These are phyloP conservation scores for Botrytis aclada DNA, from an alignment of 2,329 filamentous ascomycete species.

Conservation along the genomic window DNA sequence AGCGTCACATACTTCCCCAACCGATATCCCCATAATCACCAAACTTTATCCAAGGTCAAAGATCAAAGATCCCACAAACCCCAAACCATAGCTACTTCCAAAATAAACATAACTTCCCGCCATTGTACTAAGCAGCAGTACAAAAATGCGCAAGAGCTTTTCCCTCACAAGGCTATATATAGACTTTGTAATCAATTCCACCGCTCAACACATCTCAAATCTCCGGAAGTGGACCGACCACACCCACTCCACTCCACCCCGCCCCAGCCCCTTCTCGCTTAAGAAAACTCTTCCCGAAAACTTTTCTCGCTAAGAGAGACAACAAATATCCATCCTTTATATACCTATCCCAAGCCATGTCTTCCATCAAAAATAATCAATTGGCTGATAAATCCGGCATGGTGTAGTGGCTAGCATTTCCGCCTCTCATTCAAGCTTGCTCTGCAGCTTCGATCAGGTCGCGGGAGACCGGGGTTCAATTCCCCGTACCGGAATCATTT, in stretches of 20 bases:
- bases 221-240: not conserved
- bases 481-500: not conserved
- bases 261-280: not conserved
- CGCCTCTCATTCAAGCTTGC: not conserved
- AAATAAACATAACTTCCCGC: too few relatives aligned
- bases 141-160: too few relatives aligned
- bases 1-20: too few relatives aligned
- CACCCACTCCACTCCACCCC: too few relatives aligned
- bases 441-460: not conserved
- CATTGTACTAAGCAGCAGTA: too few relatives aligned
- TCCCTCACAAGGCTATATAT: too few relatives aligned
- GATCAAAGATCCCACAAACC: too few relatives aligned
- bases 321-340: too few relatives aligned
- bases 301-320: not conserved
- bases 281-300: not conserved
- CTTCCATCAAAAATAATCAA: not conserved
- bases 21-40: too few relatives aligned
- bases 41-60: too few relatives aligned
- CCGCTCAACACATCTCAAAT: not conserved
- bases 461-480: not conserved
- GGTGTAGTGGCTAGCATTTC: not conserved
- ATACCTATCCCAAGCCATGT: accelerated
- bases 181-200: too few relatives aligned
- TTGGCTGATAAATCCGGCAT: not conserved
- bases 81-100: too few relatives aligned